Evolutionary conservation across 805 yeast species (phyloP), one percentile per base, ranked within the genome.

Genomic region (Brettanomyces anomalus): DNA sequence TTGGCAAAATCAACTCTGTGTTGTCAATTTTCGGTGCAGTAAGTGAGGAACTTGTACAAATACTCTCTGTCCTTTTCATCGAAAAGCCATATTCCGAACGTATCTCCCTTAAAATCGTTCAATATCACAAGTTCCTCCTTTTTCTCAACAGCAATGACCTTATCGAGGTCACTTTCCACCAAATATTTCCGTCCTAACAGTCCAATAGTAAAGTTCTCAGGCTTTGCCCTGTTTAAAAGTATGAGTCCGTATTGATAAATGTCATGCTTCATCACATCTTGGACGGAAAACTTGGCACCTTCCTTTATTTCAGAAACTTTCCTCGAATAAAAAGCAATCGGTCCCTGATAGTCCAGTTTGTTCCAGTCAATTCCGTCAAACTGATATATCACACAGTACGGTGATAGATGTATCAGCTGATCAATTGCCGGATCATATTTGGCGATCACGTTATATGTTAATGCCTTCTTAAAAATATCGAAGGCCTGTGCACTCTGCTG

Each of bases 61-160:
- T 75, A 74, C 37, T 71, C 71, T 58, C 90, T 68, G 53, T 83
- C 89, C 6, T 71, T 75, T 37, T 72, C 79, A 43, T 82, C 77
- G 55, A 81, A 85, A 17, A 84, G 70, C 93, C 93, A 85, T 39
- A 85, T 64, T 1, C 94, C 94, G 57, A 72, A 84, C 11, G 83
- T 80, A 37, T 81, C 85, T 18, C 83, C 87, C 40, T 74, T 64
- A 40, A 80, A 64, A 53, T 78, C 80, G 56, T 79, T 79, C 17
- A 85, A 73, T 43, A 85, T 84, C 34, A 85, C 75, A 55, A 83
- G 67, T 44, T 80, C 82, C 44, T 78, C 85, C 48, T 78, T 77
- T 46, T 76, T 70, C 50, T 84, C 90, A 32, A 79, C 77, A 39
- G 79, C 77, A 73, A 82, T 73, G 43, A 71, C 73, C 40, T 62